Evolutionary conservation across 2,329 filamentous ascomycete genomes (phyloP), one percentile per base, ranked within the genome.

Genomic region (Sporothrix mexicana): DNA sequence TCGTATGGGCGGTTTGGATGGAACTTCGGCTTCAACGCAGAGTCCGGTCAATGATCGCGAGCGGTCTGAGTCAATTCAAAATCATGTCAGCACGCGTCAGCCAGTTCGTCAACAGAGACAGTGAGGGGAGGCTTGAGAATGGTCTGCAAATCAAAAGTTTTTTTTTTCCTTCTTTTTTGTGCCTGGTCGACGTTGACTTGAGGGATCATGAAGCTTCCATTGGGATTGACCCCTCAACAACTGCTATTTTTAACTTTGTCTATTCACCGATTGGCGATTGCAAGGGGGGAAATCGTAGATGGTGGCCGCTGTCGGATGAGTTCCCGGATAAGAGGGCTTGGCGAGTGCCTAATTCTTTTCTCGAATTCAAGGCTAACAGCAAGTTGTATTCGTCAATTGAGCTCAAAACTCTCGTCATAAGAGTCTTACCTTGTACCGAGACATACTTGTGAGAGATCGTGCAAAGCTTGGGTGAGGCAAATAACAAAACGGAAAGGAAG

Each of bases 71-170:
- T 17, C 20, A 10, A 3, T 5, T 41, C 23, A 20, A 30, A 2
- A 12, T 36, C 30, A 36, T 36, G 53, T 51, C 55, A 71, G 69
- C 57, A 67, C 47, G 41, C 70, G 70, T 72, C 62, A 72, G 61
- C 70, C 4, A 36, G 59, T 59, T 66, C 51, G 70, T 68, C 49
- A 72, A 59, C 61, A 72, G 61, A 57, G 23, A 47, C 41, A 47
- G 36, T 12, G n/a, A 45, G 25, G n/a, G 9, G 41, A 64, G 59
- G 41, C 30, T 36, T 36, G 30, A 36, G 30, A 15, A 7, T 1
- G 7, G 15, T 47, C 41, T 45, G 30, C 41, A 23, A 20, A 23
- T 25, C 23, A 23, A 17, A 41, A 23, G 1, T 23, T 49, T 43
- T 45, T 23, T 41, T 12, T n/a, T 10, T 49, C 43, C 12, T 13